A percentile compares a stretch with the other conserved stretches of the same genome.
Evolutionary conservation across 2,329 filamentous ascomycete species (phyloP).

Genomic region (Magnaporthiopsis incrustans): DNA sequence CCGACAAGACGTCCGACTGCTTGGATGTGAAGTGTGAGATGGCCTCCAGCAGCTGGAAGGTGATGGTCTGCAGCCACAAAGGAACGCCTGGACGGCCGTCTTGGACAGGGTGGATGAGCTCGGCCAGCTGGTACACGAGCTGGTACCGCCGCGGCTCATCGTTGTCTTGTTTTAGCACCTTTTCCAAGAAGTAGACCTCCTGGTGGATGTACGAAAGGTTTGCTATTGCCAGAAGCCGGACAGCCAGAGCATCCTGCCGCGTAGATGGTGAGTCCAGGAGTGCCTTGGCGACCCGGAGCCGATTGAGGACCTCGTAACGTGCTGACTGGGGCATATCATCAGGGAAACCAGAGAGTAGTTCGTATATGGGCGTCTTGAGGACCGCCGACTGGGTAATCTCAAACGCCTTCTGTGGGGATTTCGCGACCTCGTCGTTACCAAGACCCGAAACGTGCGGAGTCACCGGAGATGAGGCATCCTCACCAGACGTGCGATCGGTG

Average conservation of each 20-base stretch:
- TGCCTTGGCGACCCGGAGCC: conserved; percentile 75
- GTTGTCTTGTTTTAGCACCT: conserved; percentile 76
- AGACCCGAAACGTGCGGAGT: conserved; percentile 28
- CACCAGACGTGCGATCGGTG: conserved; percentile 26
- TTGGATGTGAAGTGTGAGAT: conserved; percentile 71
- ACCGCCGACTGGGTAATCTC: conserved; percentile 56
- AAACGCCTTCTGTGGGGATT: conserved; percentile 47
- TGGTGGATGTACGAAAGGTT: conserved; percentile 86
- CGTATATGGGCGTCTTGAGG: conserved; percentile 42
- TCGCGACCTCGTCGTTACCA: conserved; percentile 30
- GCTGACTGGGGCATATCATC: conserved; percentile 61
- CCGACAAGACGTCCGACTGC: conserved; percentile 73
- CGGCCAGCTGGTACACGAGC: conserved; percentile 83
- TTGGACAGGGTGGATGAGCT: conserved; percentile 67
- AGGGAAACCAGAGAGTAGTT: conserved; percentile 48
- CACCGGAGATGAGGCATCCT: conserved; percentile 34
- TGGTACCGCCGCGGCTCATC: conserved; percentile 87
- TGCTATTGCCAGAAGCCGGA: conserved; percentile 77
- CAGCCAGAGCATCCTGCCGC: conserved; percentile 68
- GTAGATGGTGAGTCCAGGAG: conserved; percentile 57
- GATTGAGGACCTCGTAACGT: conserved; percentile 79
- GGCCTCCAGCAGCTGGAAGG: conserved; percentile 76
- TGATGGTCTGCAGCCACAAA: conserved; percentile 70
- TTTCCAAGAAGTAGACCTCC: conserved; percentile 77
- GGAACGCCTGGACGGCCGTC: conserved; percentile 44